These are phyloP conservation scores for Hypoxylon perforatum DNA, from an alignment of 495 filamentous ascomycete genomes.

Conservation along the genomic window DNA sequence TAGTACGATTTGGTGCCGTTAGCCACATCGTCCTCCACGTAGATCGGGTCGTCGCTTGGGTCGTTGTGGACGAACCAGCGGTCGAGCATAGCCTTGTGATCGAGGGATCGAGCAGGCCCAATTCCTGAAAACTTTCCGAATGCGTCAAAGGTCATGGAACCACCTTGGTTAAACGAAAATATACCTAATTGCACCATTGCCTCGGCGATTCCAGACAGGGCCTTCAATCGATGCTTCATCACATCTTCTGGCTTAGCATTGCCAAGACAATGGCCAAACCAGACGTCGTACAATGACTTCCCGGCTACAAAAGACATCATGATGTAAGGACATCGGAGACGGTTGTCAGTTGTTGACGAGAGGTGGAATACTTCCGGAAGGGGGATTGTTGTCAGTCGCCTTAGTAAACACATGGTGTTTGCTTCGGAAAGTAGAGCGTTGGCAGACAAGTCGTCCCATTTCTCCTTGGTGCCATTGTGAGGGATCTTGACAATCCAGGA, in stretches of 20 bases:
- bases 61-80: slow-evolving; percentile 36
- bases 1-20: slow-evolving; percentile 35
- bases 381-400: slow-evolving; percentile 45
- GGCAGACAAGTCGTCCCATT: slow-evolving; percentile 40
- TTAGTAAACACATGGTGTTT: slow-evolving; percentile 45
- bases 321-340: slow-evolving; percentile 28
- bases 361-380: slow-evolving; percentile 46
- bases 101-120: slow-evolving; percentile 23
- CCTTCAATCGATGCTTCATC: slow-evolving; percentile 30
- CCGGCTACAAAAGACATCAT: slow-evolving; percentile 46
- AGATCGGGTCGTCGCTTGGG: slow-evolving; percentile 33
- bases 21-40: slow-evolving; percentile 22
- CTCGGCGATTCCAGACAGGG: slow-evolving; percentile 41
- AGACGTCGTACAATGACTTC: slow-evolving; percentile 39
- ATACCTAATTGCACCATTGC: slow-evolving; percentile 49
- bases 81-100: slow-evolving; percentile 37
- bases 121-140: slow-evolving; percentile 27
- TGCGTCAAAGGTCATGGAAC: slow-evolving; percentile 32
- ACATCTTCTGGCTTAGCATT: slow-evolving; percentile 9
- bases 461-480: slow-evolving; percentile 32
- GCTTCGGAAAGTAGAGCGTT: slow-evolving; percentile 44
- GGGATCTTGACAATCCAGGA: slow-evolving; percentile 44
- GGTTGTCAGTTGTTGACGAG: slow-evolving; percentile 13
- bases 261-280: slow-evolving; percentile 34
- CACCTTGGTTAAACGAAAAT: slow-evolving; percentile 41